A percentile compares a stretch with the other conserved stretches of the same genome.
Evolutionary conservation across 2,329 filamentous ascomycete genomes (phyloP).

Genomic region (Alternaria viburni): DNA sequence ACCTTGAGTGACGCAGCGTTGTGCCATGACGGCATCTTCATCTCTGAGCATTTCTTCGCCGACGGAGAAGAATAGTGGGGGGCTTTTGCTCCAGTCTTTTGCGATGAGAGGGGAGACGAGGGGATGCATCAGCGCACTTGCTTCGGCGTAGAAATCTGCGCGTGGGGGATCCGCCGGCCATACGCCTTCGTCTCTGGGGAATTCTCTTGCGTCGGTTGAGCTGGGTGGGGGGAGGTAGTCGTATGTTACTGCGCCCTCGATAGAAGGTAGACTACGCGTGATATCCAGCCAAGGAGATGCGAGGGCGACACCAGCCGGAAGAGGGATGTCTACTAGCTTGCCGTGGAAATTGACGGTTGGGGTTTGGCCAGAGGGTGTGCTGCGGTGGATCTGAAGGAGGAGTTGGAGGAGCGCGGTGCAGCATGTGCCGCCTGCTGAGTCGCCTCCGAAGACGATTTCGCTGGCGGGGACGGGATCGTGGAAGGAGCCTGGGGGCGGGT

Average conservation of each 20-base stretch:
- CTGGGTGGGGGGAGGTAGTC: constrained; percentile 67
- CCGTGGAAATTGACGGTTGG: constrained; percentile 67
- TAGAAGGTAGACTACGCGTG: constrained; percentile 66
- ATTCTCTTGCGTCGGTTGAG: constrained; percentile 43
- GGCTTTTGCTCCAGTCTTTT: constrained; percentile 65
- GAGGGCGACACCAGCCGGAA: constrained; percentile 70
- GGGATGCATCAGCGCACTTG: constrained; percentile 63
- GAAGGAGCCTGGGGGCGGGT: constrained; percentile 71
- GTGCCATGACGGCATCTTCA: constrained; percentile 68
- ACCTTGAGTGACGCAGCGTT: constrained; percentile 61
- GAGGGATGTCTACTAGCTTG: constrained; percentile 61
- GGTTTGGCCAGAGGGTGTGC: constrained; percentile 47
- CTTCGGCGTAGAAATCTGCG: constrained; percentile 56
- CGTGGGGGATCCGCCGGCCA: constrained; percentile 56
- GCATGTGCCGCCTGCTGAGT: constrained; percentile 78
- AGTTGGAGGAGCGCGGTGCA: constrained; percentile 70
- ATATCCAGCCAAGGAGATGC: constrained; percentile 77
- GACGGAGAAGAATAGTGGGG: constrained; percentile 71
- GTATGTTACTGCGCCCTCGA: constrained; percentile 59
- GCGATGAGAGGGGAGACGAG: constrained; percentile 68
- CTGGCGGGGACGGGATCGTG: constrained; percentile 69
- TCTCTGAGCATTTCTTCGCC: constrained; percentile 77
- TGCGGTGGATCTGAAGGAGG: constrained; percentile 66
- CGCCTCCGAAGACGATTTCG: constrained; percentile 74
- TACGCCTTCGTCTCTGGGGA: constrained; percentile 55